Conservation (phyloP, 208 protist species). For the Wallacemonas sp. region DNA sequence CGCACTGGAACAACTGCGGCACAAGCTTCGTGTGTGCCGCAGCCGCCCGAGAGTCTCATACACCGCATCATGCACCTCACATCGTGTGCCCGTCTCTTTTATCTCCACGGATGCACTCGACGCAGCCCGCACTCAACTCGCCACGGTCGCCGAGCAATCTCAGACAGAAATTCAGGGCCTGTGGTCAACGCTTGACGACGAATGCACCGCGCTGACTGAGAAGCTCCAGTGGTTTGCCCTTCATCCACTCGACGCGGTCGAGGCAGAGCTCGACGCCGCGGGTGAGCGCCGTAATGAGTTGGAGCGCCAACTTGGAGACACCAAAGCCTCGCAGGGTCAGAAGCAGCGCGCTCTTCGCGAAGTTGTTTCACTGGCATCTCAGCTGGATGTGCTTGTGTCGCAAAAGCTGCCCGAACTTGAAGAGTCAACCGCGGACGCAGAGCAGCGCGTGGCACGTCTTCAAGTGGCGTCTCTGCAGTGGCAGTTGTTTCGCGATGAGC, state of each 20-base stretch:
- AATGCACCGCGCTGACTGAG: slow-evolving; percentile 24
- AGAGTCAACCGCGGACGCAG: background rate
- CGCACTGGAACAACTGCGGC: background rate
- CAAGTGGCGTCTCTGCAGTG: background rate
- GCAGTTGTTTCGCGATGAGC: slow-evolving; percentile 1
- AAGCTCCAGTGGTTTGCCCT: slow-evolving; percentile 60
- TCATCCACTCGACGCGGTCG: slow-evolving; percentile 38
- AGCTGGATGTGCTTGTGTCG: slow-evolving; percentile 11
- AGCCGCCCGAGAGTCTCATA: background rate
- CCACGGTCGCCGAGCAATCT: background rate
- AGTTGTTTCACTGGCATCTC: slow-evolving; percentile 4
- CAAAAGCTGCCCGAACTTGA: background rate
- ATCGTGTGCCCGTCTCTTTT: background rate
- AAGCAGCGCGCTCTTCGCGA: background rate
- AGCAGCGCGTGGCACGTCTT: slow-evolving; percentile 8
- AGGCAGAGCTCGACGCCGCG: slow-evolving; percentile 36
- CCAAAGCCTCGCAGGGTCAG: background rate
- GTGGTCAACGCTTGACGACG: background rate
- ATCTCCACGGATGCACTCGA: background rate
- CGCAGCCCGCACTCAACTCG: background rate
- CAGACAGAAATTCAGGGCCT: background rate
- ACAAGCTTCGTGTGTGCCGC: background rate
- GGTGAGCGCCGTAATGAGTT: slow-evolving; percentile 17
- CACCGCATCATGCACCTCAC: background rate
- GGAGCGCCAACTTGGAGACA: slow-evolving; percentile 5